Evolutionary conservation across 2,329 filamentous ascomycete species (phyloP).

Genomic region (Aspergillus sp.): DNA sequence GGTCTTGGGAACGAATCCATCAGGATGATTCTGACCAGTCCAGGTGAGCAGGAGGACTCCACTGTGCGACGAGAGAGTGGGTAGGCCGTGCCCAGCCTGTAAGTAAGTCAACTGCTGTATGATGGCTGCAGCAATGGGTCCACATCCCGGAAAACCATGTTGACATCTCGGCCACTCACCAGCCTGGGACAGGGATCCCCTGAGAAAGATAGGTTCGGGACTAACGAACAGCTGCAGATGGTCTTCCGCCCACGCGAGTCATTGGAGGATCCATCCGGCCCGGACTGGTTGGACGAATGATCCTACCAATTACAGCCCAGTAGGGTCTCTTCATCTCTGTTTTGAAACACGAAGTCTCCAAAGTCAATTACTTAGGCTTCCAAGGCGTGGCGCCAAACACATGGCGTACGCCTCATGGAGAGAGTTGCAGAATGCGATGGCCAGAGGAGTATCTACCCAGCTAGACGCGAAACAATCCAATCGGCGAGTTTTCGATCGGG

Average conservation of each 20-base stretch:
- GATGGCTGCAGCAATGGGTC: slow-evolving; percentile 6
- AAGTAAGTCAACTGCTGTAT: slow-evolving; percentile 4
- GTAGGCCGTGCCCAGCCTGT: neutral
- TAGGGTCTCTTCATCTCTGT: neutral
- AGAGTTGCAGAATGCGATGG: neutral
- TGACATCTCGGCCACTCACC: slow-evolving; percentile 9
- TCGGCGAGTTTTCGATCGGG: neutral
- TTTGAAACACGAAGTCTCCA: neutral
- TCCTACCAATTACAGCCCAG: neutral
- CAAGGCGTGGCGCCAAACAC: neutral
- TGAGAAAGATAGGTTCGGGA: slow-evolving; percentile 11
- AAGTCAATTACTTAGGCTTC: neutral
- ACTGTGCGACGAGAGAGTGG: neutral
- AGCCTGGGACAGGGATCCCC: slow-evolving; percentile 11
- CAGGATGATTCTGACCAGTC: neutral
- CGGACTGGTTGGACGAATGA: neutral
- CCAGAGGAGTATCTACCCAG: too few relatives aligned
- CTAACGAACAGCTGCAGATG: slow-evolving; percentile 16
- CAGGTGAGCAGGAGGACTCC: neutral
- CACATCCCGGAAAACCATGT: slow-evolving; percentile 13
- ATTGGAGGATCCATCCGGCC: neutral
- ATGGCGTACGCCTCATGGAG: neutral
- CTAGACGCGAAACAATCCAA: neutral
- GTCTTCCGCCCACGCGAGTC: slow-evolving; percentile 6
- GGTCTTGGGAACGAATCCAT: neutral